Evolutionary conservation across 768 basidiomycete genomes (phyloP).

Genomic region (Termitomyces sp.): DNA sequence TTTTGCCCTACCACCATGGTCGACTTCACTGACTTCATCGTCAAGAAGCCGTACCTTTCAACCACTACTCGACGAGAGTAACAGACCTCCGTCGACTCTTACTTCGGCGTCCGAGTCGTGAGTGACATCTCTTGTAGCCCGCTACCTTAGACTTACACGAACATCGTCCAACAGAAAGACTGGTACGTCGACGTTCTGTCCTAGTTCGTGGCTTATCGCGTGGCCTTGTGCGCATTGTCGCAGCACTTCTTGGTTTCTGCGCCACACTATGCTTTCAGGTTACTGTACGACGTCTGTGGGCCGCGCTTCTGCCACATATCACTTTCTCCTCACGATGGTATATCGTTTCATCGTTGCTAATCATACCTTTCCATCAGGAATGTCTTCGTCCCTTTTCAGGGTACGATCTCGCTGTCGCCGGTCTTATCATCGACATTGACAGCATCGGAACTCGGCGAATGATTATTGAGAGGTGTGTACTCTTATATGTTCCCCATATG

Average conservation of each 20-base stretch:
- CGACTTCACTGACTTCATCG: background rate
- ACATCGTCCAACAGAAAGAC: background rate
- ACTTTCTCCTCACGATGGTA: background rate
- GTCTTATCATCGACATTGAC: background rate
- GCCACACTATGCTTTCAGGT: background rate
- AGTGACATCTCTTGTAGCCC: background rate
- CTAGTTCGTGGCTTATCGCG: background rate
- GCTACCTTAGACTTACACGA: background rate
- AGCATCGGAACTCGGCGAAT: background rate
- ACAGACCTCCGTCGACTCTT: background rate
- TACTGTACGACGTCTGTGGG: background rate
- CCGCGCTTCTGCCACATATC: background rate
- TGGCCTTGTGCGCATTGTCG: background rate
- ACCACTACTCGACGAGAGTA: background rate
- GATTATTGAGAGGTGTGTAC: background rate
- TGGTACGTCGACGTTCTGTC: background rate
- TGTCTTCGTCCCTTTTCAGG: background rate
- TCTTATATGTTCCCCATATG: accelerated
- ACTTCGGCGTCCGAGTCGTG: background rate
- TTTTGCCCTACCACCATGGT: background rate
- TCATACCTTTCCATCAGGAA: background rate
- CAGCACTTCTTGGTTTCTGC: background rate
- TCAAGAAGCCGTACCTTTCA: too few species aligned
- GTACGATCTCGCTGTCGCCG: background rate
- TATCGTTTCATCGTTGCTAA: background rate